phyloP scores from a whole-genome alignment of 2,329 filamentous ascomycete species.

The Fusarium mangiferae region DNA sequence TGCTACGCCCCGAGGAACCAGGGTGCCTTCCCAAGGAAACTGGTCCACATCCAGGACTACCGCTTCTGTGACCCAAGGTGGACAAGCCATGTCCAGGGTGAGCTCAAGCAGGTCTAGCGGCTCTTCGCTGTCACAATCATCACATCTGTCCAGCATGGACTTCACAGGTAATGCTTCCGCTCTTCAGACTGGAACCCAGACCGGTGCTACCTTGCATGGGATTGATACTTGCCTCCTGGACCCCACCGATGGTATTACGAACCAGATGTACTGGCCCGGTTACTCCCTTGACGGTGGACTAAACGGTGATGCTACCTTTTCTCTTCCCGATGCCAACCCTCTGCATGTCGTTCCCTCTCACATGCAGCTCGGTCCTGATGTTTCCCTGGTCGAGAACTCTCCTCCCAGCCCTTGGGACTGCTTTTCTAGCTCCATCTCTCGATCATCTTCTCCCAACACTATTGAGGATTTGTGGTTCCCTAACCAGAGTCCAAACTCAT shows the following conservation, averaged over 20 bases:
- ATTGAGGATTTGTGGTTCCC: conserved; percentile 60
- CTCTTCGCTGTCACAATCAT: conserved; percentile 62
- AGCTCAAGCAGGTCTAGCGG: conserved; percentile 53
- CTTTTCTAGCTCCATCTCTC: conserved; percentile 63
- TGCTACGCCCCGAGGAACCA: conserved; percentile 62
- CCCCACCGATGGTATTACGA: conserved; percentile 56
- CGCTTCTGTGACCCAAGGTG: conserved; percentile 46
- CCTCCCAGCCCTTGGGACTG: conserved; percentile 64
- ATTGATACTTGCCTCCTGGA: conserved; percentile 65
- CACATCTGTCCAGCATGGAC: conserved; percentile 63
- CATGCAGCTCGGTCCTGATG: conserved; percentile 64
- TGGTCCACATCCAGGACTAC: conserved; percentile 57
- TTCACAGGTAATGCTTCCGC: conserved; percentile 61
- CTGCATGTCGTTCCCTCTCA: conserved; percentile 67
- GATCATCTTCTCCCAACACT: conserved; percentile 61
- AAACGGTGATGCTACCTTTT: conserved; percentile 55
- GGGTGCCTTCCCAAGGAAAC: conserved; percentile 55
- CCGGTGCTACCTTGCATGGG: conserved; percentile 55
- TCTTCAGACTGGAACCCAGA: conserved; percentile 55
- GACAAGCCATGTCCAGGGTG: conserved; percentile 54
- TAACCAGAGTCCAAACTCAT: conserved; percentile 55
- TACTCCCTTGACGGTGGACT: conserved; percentile 59
- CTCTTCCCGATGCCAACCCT: conserved; percentile 54
- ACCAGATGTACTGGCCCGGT: conserved; percentile 63
- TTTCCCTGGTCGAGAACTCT: conserved; percentile 59